Conservation (phyloP, 2,329 filamentous ascomycete genomes). For the Cercospora janseana region DNA sequence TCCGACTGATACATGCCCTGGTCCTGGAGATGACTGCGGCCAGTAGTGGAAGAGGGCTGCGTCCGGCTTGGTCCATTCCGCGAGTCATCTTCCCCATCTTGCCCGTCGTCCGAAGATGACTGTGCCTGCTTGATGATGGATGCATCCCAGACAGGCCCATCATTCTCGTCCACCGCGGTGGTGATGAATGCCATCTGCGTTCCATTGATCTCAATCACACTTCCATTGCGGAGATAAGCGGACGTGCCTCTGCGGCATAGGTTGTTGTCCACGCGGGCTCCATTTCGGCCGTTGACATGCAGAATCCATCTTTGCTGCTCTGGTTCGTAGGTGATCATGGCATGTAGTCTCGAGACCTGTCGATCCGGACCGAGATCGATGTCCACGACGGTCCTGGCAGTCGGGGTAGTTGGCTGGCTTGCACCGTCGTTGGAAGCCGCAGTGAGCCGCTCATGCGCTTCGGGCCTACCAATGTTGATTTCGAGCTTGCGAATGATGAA, state of each 20-base stretch:
- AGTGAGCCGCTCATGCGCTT: constrained; percentile 35
- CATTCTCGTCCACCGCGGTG: constrained; percentile 71
- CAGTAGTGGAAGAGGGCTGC: constrained; percentile 11
- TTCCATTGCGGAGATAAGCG: constrained; percentile 72
- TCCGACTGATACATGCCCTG: constrained; percentile 28
- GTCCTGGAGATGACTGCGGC: constrained; percentile 25
- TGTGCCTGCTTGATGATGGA: constrained; percentile 41
- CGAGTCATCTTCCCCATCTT: constrained; percentile 39
- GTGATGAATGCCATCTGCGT: constrained; percentile 99
- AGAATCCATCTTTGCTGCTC: constrained; percentile 69
- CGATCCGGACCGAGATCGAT: constrained; percentile 70
- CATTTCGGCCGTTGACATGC: constrained; percentile 85
- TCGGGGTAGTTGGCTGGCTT: constrained; percentile 30
- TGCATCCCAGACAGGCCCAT: constrained; percentile 60
- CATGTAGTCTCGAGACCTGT: constrained; percentile 51
- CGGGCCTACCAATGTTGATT: constrained; percentile 71
- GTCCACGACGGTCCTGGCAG: constrained; percentile 58
- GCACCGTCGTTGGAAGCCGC: constrained; percentile 21
- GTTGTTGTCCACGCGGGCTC: constrained; percentile 76
- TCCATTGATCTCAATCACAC: constrained; percentile 86
- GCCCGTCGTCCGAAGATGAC: constrained; percentile 44
- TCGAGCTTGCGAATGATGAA: constrained; percentile 76
- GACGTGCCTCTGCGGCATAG: constrained; percentile 66
- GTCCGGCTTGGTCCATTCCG: constrained; percentile 19
- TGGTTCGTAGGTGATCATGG: constrained; percentile 49